A percentile compares a stretch with the other conserved stretches of the same genome.
These are phyloP conservation scores for Coniochaeta ligniaria DNA, from an alignment of 2,329 filamentous ascomycete species.

Conservation along the genomic window DNA sequence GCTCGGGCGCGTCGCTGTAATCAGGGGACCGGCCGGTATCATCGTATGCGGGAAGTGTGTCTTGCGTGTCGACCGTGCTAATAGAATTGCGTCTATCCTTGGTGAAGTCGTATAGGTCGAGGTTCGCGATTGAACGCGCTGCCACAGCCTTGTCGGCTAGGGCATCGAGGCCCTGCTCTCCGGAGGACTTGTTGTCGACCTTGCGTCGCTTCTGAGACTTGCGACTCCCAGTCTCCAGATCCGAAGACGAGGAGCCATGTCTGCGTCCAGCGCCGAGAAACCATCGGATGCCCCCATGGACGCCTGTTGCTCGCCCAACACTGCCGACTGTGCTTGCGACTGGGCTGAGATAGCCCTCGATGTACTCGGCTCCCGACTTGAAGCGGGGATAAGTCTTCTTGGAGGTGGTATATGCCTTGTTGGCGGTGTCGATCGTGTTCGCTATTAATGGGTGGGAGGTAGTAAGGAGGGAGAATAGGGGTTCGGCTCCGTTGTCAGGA, in stretches of 20 bases:
- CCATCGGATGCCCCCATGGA: slow-evolving; percentile 81
- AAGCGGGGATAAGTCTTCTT: slow-evolving; percentile 89
- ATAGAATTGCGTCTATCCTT: slow-evolving; percentile 52
- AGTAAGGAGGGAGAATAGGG: slow-evolving; percentile 77
- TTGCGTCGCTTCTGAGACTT: slow-evolving; percentile 53
- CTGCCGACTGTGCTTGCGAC: slow-evolving; percentile 81
- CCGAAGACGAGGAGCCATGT: slow-evolving; percentile 36
- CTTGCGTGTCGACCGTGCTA: slow-evolving; percentile 58
- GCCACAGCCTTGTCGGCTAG: slow-evolving; percentile 7
- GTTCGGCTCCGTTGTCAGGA: slow-evolving; percentile 49
- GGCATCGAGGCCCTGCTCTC: slow-evolving; percentile 17
- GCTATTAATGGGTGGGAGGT: slow-evolving; percentile 83
- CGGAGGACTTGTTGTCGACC: slow-evolving; percentile 32
- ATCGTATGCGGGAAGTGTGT: slow-evolving; percentile 69
- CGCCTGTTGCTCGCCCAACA: slow-evolving; percentile 77
- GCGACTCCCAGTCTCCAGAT: slow-evolving; percentile 36
- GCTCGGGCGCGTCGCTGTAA: slow-evolving; percentile 54
- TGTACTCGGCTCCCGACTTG: slow-evolving; percentile 82
- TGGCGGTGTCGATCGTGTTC: slow-evolving; percentile 75
- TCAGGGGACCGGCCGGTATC: slow-evolving; percentile 62
- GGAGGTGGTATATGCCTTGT: slow-evolving; percentile 77
- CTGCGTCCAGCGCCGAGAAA: slow-evolving; percentile 60
- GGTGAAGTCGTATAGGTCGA: slow-evolving; percentile 15
- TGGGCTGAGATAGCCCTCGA: slow-evolving; percentile 81
- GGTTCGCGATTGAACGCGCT: slow-evolving; percentile 3